These are phyloP conservation scores for Calonectria pauciramosa DNA, from an alignment of 2,329 filamentous ascomycete species.

Conservation along the genomic window DNA sequence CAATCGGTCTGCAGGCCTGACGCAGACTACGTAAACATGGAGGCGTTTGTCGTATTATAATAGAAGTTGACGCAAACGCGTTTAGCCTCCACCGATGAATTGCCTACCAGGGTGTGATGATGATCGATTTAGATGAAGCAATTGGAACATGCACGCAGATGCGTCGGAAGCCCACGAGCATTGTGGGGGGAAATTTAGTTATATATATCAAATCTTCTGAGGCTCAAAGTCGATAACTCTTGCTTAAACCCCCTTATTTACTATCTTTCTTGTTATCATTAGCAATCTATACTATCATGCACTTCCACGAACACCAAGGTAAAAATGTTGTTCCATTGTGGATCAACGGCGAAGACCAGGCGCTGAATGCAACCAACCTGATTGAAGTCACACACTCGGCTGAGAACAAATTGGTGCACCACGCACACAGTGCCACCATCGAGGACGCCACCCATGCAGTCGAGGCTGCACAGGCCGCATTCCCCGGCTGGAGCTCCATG, in stretches of 20 bases:
- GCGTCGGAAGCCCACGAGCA: too few species aligned
- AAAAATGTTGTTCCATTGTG: neutral
- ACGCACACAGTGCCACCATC: conserved; percentile 1
- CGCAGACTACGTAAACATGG: neutral
- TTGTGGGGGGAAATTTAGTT: too few species aligned
- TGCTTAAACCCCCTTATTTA: too few species aligned
- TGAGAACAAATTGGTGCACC: conserved; percentile 1
- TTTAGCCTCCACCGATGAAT: neutral
- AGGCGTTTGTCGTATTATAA: neutral
- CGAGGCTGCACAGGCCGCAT: neutral
- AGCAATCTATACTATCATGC: neutral
- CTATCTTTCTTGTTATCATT: neutral
- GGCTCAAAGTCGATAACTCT: too few species aligned
- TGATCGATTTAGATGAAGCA: too few species aligned
- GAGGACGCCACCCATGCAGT: neutral
- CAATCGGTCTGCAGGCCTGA: neutral
- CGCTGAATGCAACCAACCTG: neutral
- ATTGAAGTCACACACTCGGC: conserved; percentile 6
- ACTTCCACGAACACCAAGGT: neutral
- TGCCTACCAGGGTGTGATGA: too few species aligned
- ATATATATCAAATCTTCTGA: too few species aligned
- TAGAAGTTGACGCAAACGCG: neutral
- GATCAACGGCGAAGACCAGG: neutral
- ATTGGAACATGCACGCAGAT: too few species aligned
- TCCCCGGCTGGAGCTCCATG: neutral